Conservation (phyloP, 2,329 filamentous ascomycete genomes). For the Thelonectria blattea region DNA sequence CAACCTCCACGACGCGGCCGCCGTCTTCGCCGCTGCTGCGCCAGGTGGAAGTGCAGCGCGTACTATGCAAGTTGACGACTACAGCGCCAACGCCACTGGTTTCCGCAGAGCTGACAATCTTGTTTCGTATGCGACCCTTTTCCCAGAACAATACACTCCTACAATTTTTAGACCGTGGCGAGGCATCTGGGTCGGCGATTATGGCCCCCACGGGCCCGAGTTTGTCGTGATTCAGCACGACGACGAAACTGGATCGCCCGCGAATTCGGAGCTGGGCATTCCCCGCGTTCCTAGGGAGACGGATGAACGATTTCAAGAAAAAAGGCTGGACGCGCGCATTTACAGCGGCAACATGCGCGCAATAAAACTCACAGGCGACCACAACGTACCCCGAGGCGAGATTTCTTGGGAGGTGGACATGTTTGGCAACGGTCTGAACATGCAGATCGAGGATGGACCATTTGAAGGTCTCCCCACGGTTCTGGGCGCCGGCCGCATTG, state of each 20-base stretch:
- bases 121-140: slow-evolving; percentile 73
- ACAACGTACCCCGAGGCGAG: slow-evolving; percentile 87
- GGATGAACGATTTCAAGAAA: slow-evolving; percentile 51
- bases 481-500: slow-evolving; percentile 77
- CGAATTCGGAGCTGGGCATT: slow-evolving; percentile 50
- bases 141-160: slow-evolving; percentile 77
- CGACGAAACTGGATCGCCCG: slow-evolving; percentile 47
- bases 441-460: slow-evolving; percentile 66
- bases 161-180: slow-evolving; percentile 81
- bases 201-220: slow-evolving; percentile 85
- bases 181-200: slow-evolving; percentile 93
- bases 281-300: slow-evolving; percentile 50
- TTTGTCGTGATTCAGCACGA: slow-evolving; percentile 84
- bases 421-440: slow-evolving; percentile 67
- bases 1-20: slow-evolving; percentile 29
- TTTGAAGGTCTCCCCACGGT: slow-evolving; percentile 81
- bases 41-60: slow-evolving; percentile 2
- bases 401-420: slow-evolving; percentile 81
- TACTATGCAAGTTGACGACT: slow-evolving; percentile 17
- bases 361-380: slow-evolving; percentile 90
- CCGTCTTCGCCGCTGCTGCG: neutral
- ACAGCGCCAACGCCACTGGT: slow-evolving; percentile 8
- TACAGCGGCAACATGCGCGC: slow-evolving; percentile 76
- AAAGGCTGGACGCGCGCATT: slow-evolving; percentile 54
- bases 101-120: slow-evolving; percentile 54